These are phyloP conservation scores for Paecilomyces variotii DNA, from an alignment of 2,329 filamentous ascomycete genomes.

Conservation along the genomic window DNA sequence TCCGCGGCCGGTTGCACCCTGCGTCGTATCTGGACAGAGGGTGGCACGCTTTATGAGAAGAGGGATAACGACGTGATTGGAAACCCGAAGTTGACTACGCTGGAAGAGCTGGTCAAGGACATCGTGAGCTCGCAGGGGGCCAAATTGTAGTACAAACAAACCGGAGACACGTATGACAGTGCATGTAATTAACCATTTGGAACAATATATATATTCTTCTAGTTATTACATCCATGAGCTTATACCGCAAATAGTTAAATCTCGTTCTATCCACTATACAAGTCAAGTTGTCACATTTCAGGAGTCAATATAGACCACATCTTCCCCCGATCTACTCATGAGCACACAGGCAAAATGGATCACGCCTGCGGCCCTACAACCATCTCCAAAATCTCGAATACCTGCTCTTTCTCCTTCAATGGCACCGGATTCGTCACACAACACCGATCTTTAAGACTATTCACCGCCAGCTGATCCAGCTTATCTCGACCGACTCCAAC, in stretches of 20 bases:
- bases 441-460: conserved; percentile 45
- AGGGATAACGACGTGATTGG: conserved; percentile 58
- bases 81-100: conserved; percentile 44
- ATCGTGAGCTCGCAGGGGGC: background rate
- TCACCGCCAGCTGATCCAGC: conserved; percentile 41
- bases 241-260: too few relatives aligned
- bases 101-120: conserved; percentile 41
- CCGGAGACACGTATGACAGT: too few relatives aligned
- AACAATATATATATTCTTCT: too few relatives aligned
- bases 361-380: conserved; percentile 14
- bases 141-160: background rate
- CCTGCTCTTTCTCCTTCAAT: conserved; percentile 39
- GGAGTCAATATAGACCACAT: too few relatives aligned
- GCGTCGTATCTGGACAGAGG: conserved; percentile 63
- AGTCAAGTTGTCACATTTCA: too few relatives aligned
- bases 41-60: conserved; percentile 61
- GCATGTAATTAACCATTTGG: too few relatives aligned
- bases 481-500: conserved; percentile 44
- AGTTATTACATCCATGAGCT: too few relatives aligned
- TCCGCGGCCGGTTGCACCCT: conserved; percentile 52
- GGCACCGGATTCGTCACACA: conserved; percentile 45
- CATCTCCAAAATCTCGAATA: conserved; percentile 46
- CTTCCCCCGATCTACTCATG: too few relatives aligned
- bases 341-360: too few relatives aligned
- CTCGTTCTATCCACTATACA: too few relatives aligned